phyloP scores from a whole-genome alignment of 805 yeast species.

The Brettanomyces sp. region DNA sequence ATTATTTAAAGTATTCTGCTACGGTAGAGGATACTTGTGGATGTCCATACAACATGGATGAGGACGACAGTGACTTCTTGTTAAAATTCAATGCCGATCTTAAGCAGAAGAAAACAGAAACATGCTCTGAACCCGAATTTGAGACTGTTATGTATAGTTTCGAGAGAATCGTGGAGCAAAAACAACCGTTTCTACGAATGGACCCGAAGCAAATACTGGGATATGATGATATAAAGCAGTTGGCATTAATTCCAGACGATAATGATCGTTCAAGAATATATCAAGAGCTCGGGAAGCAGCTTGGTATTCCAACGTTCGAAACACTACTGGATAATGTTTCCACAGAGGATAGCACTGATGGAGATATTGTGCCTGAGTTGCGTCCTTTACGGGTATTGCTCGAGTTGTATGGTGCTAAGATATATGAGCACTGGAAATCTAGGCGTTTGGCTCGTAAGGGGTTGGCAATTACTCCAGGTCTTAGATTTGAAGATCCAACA shows the following conservation, averaged over 20 bases:
- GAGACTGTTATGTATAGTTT: constrained; percentile 67
- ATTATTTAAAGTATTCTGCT: constrained; percentile 82
- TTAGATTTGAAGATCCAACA: constrained; percentile 78
- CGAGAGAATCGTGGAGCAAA: constrained; percentile 65
- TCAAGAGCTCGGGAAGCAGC: constrained; percentile 44
- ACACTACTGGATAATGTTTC: constrained; percentile 43
- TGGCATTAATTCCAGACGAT: constrained; percentile 33
- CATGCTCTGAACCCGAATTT: constrained; percentile 74
- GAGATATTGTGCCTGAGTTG: constrained; percentile 12
- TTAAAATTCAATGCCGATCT: constrained; percentile 28
- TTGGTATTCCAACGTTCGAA: constrained; percentile 44
- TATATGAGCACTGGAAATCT: constrained; percentile 75
- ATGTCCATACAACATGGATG: constrained; percentile 82
- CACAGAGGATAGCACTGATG: constrained; percentile 15
- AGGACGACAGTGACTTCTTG: constrained; percentile 67
- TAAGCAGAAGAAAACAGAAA: constrained; percentile 16
- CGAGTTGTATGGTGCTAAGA: constrained; percentile 51
- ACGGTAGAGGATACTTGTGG: constrained; percentile 95
- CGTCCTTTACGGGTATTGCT: constrained; percentile 42
- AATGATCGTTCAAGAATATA: constrained; percentile 51
- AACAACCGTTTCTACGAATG: constrained; percentile 81
- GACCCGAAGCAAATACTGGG: constrained; percentile 72
- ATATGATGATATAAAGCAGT: constrained; percentile 57
- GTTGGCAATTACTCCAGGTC: constrained; percentile 56
- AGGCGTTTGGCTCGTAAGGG: constrained; percentile 69